phyloP scores from a whole-genome alignment of 768 basidiomycete species.

The Hypholoma sublateritium region DNA sequence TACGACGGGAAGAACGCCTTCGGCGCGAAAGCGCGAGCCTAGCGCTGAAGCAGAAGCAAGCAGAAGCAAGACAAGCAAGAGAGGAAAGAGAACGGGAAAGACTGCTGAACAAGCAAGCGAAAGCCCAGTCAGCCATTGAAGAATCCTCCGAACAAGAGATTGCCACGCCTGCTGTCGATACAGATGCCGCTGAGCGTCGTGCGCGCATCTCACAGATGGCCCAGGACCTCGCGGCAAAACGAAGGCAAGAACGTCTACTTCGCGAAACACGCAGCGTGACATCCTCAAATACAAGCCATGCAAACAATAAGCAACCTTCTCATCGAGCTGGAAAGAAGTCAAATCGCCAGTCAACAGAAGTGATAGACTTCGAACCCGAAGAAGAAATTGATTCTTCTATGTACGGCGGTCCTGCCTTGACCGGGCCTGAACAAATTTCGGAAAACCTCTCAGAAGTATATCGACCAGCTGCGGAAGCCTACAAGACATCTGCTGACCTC shows the following conservation, averaged over 20 bases:
- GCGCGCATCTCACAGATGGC: not conserved
- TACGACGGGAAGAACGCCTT: constrained; percentile 1
- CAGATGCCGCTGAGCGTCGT: not conserved
- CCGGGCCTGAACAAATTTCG: constrained; percentile 20
- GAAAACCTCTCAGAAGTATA: constrained; percentile 23
- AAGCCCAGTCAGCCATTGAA: not conserved
- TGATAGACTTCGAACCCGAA: constrained; percentile 14
- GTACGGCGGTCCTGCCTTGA: constrained; percentile 23
- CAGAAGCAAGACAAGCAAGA: not conserved
- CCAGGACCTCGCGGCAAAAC: constrained; percentile 14
- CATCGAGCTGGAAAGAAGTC: not conserved
- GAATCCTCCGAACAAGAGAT: not conserved
- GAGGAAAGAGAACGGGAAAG: not conserved
- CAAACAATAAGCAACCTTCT: not conserved
- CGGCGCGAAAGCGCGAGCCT: not conserved
- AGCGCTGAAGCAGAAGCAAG: not conserved
- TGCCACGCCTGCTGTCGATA: not conserved
- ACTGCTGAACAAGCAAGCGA: not conserved
- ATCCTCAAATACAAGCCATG: not conserved
- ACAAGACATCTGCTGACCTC: not conserved
- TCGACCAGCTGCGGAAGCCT: constrained; percentile 1
- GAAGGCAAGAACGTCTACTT: constrained; percentile 16
- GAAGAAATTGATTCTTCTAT: constrained; percentile 8
- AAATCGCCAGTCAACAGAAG: not conserved
- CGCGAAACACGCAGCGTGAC: constrained; percentile 1